phyloP scores from a whole-genome alignment of 352 stramenopile species.

The Phytophthora cactorum region DNA sequence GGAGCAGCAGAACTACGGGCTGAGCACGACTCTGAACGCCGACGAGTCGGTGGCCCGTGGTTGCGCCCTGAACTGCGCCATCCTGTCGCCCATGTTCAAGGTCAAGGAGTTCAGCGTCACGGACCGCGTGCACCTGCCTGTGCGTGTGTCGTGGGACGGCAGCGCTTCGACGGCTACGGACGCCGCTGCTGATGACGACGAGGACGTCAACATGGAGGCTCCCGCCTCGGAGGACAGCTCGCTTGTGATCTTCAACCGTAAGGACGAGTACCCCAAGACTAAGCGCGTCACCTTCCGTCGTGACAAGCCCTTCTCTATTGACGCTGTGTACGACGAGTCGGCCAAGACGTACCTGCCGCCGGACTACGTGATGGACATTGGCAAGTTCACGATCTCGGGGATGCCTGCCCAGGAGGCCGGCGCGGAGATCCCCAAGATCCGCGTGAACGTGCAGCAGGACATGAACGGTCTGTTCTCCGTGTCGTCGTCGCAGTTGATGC shows the following conservation, averaged over 20 bases:
- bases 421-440: conserved; percentile 90
- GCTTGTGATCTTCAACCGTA: conserved; percentile 95
- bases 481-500: conserved; percentile 96
- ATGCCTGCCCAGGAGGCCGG: conserved; percentile 77
- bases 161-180: conserved; percentile 52
- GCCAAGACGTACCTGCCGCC: conserved; percentile 68
- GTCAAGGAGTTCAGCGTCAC: conserved; percentile 92
- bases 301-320: conserved; percentile 93
- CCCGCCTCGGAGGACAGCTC: conserved; percentile 65
- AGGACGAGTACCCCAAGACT: conserved; percentile 97
- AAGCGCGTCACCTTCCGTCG: conserved; percentile 97
- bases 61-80: conserved; percentile 98
- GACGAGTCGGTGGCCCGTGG: conserved; percentile 98
- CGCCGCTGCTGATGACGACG: conserved; percentile 73
- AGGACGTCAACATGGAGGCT: conserved; percentile 86
- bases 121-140: conserved; percentile 91
- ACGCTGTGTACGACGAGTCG: conserved; percentile 89
- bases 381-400: conserved; percentile 93
- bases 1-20: conserved; percentile 94
- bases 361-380: conserved; percentile 84
- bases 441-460: conserved; percentile 98
- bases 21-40: conserved; percentile 99
- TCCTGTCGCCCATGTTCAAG: conserved; percentile 98
- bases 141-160: conserved; percentile 95
- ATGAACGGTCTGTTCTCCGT: conserved; percentile 97